Conservation (phyloP, 306 rosid genomes). For the Pueraria montana region DNA sequence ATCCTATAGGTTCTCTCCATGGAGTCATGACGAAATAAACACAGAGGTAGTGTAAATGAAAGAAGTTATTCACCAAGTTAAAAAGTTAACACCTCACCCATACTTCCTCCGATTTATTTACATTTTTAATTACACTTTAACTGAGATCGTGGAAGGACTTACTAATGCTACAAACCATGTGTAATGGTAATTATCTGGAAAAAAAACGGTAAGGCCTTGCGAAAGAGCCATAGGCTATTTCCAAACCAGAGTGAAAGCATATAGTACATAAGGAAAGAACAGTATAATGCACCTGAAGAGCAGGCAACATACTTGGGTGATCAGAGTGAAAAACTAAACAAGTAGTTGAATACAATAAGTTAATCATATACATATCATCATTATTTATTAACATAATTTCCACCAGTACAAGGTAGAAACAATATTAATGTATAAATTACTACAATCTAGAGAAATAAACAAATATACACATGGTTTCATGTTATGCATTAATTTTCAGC, state of each 20-base stretch:
- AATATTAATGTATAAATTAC: not conserved
- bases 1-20: too few relatives aligned
- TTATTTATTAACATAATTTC: constrained; percentile 12
- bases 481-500: constrained; percentile 13
- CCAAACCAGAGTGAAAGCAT: not conserved
- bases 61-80: not conserved
- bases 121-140: not conserved
- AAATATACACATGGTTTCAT: constrained; percentile 9
- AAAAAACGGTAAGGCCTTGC: not conserved
- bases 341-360: not conserved
- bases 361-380: not conserved
- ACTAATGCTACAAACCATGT: not conserved
- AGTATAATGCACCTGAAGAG: not conserved
- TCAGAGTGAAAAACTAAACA: not conserved
- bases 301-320: not conserved
- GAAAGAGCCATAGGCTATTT: constrained; percentile 12
- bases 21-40: too few relatives aligned
- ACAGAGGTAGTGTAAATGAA: not conserved
- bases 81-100: not conserved
- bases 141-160: too few relatives aligned
- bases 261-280: not conserved
- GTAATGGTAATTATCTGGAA: not conserved
- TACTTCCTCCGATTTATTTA: not conserved
- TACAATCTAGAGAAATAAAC: constrained; percentile 18
- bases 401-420: constrained; percentile 35